Percentiles rank a stretch among this genome's conserved stretches.
These are phyloP conservation scores for Trapa incisa DNA, from an alignment of 345 rosid genomes.

Conservation along the genomic window DNA sequence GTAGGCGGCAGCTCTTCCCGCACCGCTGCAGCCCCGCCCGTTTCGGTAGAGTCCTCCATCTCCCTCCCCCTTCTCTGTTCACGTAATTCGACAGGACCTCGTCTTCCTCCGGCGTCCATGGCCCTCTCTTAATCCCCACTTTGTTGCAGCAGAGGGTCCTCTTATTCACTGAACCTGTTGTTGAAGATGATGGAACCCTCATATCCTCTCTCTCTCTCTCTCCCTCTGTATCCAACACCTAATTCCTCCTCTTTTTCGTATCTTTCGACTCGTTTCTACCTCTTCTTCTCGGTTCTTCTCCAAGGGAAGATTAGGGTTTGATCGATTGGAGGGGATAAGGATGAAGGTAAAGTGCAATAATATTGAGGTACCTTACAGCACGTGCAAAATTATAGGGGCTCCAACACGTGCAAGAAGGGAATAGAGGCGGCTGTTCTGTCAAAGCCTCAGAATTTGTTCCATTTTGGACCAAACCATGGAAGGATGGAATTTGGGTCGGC, in stretches of 20 bases:
- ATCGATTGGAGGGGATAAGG: not conserved
- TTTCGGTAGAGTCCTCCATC: conserved; percentile 76
- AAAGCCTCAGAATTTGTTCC: no score
- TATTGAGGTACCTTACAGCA: no score
- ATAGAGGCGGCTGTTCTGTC: no score
- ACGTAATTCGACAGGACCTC: conserved; percentile 39
- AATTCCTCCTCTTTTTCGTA: no score
- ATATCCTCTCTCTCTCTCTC: conserved; percentile 7
- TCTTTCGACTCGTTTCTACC: not conserved
- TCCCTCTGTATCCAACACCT: no score
- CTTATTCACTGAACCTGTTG: not conserved
- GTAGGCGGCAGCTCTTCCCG: conserved; percentile 69
- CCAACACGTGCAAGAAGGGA: no score
- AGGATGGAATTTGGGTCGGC: no score
- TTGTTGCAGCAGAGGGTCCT: conserved; percentile 42
- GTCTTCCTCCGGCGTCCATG: no score
- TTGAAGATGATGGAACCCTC: conserved; percentile 18
- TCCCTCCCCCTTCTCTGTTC: conserved; percentile 64
- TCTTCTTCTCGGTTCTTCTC: not conserved
- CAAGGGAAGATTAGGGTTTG: conserved; percentile 6
- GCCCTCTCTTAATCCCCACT: no score
- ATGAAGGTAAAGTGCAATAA: no score
- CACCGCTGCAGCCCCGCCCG: conserved; percentile 24
- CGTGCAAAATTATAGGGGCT: no score
- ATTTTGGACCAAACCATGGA: no score